Conservation (phyloP, 1,284 basidiomycete species). For the Ustanciosporium gigantosporum region DNA sequence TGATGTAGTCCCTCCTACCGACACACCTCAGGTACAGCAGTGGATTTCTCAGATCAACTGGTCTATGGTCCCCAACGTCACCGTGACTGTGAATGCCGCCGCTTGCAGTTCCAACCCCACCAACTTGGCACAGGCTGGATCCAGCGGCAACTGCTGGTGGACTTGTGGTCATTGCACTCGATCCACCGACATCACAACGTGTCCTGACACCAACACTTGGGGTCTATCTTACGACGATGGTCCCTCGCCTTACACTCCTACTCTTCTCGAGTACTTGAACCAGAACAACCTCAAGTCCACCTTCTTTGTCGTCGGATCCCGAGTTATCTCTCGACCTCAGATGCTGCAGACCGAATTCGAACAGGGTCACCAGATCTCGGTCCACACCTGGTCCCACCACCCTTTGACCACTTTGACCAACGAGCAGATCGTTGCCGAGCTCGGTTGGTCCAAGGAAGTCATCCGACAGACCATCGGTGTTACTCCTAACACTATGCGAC, state of each 20-base stretch:
- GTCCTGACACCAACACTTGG: conserved; percentile 78
- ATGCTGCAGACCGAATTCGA: conserved; percentile 83
- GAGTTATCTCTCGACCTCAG: conserved; percentile 77
- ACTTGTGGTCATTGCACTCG: conserved; percentile 79
- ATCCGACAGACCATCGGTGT: conserved; percentile 67
- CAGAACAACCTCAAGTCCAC: conserved; percentile 74
- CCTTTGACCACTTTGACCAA: conserved; percentile 79
- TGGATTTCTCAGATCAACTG: conserved; percentile 74
- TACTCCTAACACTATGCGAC: conserved; percentile 62
- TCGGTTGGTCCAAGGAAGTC: conserved; percentile 84
- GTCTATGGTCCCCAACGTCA: conserved; percentile 70
- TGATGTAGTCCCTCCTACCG: conserved; percentile 71
- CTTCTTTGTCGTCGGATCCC: conserved; percentile 90
- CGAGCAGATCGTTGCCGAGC: conserved; percentile 85
- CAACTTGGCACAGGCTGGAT: conserved; percentile 66
- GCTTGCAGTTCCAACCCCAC: conserved; percentile 71
- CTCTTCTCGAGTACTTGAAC: conserved; percentile 69
- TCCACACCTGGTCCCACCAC: conserved; percentile 66
- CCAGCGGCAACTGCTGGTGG: conserved; percentile 75
- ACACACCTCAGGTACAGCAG: conserved; percentile 72
- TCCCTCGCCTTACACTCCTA: conserved; percentile 79
- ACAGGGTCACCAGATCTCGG: conserved; percentile 65
- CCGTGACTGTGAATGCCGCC: conserved; percentile 66
- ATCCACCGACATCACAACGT: conserved; percentile 72
- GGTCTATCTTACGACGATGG: conserved; percentile 75